A percentile compares a stretch with the other conserved stretches of the same genome.
Conservation (phyloP, 2,329 filamentous ascomycete species). For the Dactylellina drechsleri region DNA sequence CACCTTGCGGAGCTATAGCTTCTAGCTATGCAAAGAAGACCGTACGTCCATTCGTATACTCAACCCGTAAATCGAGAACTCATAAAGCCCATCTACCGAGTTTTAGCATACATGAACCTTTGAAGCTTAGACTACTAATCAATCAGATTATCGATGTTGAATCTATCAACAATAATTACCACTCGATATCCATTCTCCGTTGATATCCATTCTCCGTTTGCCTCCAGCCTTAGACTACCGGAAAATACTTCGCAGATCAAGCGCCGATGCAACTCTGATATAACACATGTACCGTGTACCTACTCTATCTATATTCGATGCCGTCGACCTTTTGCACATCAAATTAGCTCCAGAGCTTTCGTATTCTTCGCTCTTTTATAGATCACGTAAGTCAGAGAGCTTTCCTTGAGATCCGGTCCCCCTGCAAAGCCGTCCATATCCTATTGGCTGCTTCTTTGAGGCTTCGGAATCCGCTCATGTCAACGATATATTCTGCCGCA, state of each 20-base stretch:
- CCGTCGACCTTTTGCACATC: slow-evolving; percentile 12
- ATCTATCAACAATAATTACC: no score
- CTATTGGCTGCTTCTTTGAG: slow-evolving; percentile 35
- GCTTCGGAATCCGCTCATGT: slow-evolving; percentile 28
- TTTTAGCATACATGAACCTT: no score
- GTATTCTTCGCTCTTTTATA: background rate
- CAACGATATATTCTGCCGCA: slow-evolving; percentile 12
- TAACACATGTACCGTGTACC: no score
- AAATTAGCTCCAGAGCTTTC: slow-evolving; percentile 8
- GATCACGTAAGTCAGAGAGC: slow-evolving; percentile 38
- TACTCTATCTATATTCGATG: slow-evolving; percentile 30
- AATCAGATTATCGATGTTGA: no score
- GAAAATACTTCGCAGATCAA: slow-evolving; percentile 44
- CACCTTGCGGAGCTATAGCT: no score
- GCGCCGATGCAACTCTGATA: slow-evolving; percentile 32
- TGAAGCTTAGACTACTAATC: no score
- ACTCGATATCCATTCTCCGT: no score
- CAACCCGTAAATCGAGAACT: no score
- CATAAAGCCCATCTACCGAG: slow-evolving; percentile 7
- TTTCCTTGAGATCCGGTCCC: slow-evolving; percentile 32
- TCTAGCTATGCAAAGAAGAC: no score
- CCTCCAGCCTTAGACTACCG: slow-evolving; percentile 31
- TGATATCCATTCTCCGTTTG: no score
- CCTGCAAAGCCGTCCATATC: slow-evolving; percentile 38
- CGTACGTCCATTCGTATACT: no score